Conservation (phyloP, 192 early-diverging fungal genomes). For the Coemansia sp. region DNA sequence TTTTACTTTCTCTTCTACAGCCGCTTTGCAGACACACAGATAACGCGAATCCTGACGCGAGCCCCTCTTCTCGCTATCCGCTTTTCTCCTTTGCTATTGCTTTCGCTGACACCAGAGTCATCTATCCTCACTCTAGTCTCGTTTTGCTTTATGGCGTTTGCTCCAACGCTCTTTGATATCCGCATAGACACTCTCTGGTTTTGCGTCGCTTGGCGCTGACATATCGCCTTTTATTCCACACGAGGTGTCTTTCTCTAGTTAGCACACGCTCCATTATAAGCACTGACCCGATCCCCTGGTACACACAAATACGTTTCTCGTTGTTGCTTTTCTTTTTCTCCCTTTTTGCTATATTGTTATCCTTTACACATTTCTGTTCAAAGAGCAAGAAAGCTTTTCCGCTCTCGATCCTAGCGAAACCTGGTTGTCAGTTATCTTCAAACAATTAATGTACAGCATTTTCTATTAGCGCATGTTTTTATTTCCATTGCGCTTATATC, state of each 20-base stretch:
- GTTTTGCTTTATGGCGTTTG: neutral
- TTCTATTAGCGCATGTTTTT: constrained; percentile 8
- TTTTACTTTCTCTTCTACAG: neutral
- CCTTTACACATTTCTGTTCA: neutral
- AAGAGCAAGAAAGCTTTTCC: neutral
- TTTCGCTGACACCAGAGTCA: neutral
- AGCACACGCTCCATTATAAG: neutral
- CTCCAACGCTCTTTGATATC: neutral
- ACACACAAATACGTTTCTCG: neutral
- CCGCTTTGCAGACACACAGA: neutral
- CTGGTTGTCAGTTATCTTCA: neutral
- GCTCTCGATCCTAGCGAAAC: too few species aligned
- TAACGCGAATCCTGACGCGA: neutral
- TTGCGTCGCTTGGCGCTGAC: neutral
- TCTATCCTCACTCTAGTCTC: neutral
- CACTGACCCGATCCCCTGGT: neutral
- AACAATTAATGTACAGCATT: neutral
- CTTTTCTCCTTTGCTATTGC: neutral
- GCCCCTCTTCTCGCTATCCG: neutral
- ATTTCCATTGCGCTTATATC: constrained; percentile 1
- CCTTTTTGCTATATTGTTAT: neutral
- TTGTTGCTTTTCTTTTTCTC: too few species aligned
- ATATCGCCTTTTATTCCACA: neutral
- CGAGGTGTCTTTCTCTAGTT: neutral
- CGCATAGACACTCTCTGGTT: neutral